Evolutionary conservation across 768 basidiomycete species (phyloP), one percentile per base, ranked within the genome.

Genomic region (Rhizopogon roseolus): DNA sequence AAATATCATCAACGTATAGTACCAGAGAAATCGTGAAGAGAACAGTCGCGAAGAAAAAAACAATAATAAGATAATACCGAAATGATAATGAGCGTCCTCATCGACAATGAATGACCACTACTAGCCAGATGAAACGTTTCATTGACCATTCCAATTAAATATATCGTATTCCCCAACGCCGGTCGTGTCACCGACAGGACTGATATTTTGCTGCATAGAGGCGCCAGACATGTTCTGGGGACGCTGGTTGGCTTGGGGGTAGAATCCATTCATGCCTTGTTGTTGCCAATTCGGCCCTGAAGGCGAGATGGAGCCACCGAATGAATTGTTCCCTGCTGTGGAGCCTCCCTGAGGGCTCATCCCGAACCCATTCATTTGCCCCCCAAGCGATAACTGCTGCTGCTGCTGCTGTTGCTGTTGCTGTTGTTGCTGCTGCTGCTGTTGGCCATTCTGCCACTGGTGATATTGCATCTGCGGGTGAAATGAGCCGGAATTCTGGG

Each of bases 101-200:
- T 39, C 55, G 60, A 60, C 44, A 53, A 61, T 50, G 53, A 50
- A 62, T 52, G 55, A 49, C 52, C 52, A 59, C 63, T 60, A 60
- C 62, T 48, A 44, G 41, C 57, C 58, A 59, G 45, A 36, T 39
- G 22, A 48, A 52, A 54, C 50, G 56, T 49, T 61, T 62, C 65
- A 71, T 73, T 67, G 75, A 53, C 73, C 71, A 59, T 69, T 73
- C 80, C 84, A 85, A 63, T 80, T 81, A 65, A 84, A 81, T 57
- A 82, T 68, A 57, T 83, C 82, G 60, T 81, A 79, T 52, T 84
- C 84, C 60, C 64, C 73, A 50, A 69, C 51, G 37, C 74, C 71
- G 52, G 70, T 65, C 62, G 71, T 72, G 61, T 81, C 80, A 60
- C 64, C 64, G 52, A 70, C 66, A 54, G 74, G 71, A 52, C 64